Percentiles rank a stretch among this genome's conserved stretches.
Evolutionary conservation across 192 early-diverging fungal genomes (phyloP).

Genomic region (Umbelopsis ramanniana): DNA sequence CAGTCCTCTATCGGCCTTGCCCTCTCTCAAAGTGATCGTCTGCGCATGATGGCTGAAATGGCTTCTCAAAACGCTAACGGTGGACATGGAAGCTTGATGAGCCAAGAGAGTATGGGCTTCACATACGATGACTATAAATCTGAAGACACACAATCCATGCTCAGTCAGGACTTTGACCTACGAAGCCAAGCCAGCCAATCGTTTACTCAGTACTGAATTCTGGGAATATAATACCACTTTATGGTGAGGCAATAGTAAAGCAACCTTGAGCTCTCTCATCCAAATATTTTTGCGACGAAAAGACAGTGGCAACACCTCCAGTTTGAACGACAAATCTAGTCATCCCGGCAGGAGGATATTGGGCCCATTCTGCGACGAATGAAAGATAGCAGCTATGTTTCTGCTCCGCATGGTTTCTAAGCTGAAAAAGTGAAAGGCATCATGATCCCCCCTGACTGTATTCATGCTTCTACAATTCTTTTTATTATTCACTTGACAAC

Average conservation of each 20-base stretch:
- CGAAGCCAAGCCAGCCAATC: conserved; percentile 56
- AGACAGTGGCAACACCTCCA: background rate
- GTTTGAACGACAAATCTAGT: background rate
- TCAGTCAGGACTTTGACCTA: conserved; percentile 63
- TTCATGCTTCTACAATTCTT: background rate
- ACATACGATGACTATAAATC: conserved; percentile 62
- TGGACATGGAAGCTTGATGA: conserved; percentile 47
- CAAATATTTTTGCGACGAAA: no score
- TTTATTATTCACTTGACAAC: background rate
- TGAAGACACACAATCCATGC: conserved; percentile 55
- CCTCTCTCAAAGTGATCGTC: conserved; percentile 60
- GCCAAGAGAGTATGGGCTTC: conserved; percentile 56
- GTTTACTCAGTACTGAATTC: conserved; percentile 56
- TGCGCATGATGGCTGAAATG: conserved; percentile 52
- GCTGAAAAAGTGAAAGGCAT: background rate
- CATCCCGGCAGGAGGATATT: background rate
- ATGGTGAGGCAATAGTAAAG: background rate
- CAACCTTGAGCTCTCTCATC: no score
- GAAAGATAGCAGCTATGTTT: conserved; percentile 1
- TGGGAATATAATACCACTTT: background rate
- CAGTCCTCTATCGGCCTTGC: conserved; percentile 58
- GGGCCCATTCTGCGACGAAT: background rate
- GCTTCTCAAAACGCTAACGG: conserved; percentile 31
- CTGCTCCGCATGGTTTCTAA: background rate
- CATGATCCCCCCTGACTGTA: background rate